A percentile compares a stretch with the other conserved stretches of the same genome.
Conservation (phyloP, 129 eudicot species). For the Flaveria ramosissima region DNA sequence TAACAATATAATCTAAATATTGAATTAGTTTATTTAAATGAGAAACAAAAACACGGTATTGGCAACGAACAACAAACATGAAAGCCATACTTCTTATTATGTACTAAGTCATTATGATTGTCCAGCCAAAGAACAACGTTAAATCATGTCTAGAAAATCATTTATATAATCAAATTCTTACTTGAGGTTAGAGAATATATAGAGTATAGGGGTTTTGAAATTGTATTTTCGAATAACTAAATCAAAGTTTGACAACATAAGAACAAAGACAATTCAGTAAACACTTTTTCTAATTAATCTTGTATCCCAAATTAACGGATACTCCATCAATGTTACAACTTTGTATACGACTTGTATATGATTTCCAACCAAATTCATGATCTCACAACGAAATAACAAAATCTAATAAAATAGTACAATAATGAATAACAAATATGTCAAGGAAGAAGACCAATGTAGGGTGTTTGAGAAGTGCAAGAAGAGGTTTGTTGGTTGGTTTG, state of each 20-base stretch:
- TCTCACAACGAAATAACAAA: not conserved
- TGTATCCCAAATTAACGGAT: not conserved
- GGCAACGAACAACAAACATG: too few species aligned
- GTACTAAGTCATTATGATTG: too few species aligned
- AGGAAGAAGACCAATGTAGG: constrained; percentile 53
- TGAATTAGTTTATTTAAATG: not conserved
- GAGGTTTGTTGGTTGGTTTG: constrained; percentile 13
- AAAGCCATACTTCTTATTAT: too few species aligned
- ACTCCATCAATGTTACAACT: not conserved
- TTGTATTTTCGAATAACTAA: not conserved
- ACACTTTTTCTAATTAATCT: not conserved
- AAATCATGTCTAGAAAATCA: too few species aligned
- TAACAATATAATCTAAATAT: not conserved
- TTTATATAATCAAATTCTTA: too few species aligned
- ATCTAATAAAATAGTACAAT: not conserved
- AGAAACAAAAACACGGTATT: not conserved
- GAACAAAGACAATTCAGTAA: not conserved
- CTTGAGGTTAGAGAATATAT: too few species aligned
- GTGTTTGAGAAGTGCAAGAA: constrained; percentile 34
- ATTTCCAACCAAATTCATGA: not conserved
- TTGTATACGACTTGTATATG: not conserved
- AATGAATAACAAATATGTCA: constrained; percentile 14
- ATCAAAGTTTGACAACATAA: not conserved
- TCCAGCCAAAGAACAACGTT: not conserved
- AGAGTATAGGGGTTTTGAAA: too few species aligned